Evolutionary conservation across 495 filamentous ascomycete species (phyloP), one percentile per base, ranked within the genome.

Genomic region (Penicillium salamii): DNA sequence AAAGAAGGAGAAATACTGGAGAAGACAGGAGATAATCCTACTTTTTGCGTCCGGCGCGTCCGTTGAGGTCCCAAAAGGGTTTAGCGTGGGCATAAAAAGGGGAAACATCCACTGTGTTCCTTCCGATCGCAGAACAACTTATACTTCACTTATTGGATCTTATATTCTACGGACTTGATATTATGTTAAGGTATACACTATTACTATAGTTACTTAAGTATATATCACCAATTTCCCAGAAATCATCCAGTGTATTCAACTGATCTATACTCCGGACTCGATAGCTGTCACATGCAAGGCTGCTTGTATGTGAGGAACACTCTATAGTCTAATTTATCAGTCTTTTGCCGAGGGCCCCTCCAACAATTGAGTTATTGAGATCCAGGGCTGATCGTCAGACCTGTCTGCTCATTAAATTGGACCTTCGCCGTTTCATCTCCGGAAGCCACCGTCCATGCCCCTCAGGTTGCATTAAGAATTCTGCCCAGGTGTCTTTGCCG

Each of bases 41-140:
- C 58, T 59, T 56, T 56, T 66, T 55, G 52, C 49, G 53, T 55
- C 61, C 65, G 67, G 58, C 58, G 62, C 55, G 61, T 65, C 66
- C 67, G 63, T 49, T 46, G 52, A 32, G 31, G 12, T 36, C 54
- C 66, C 49, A 53, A 67, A 57, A 7, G 15, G 62, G 66, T 31
- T 39, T 67, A 69, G 68, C 55, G 59, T 45, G 15, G 34, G 21
- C 42, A 38, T 37, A 62, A 69, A 68, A 66, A 58, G 65, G 67
- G 66, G 63, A 50, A n/a, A 46, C 31, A 48, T 46, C 54, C 31
- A 36, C 37, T 39, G n/a, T n/a, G n/a, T n/a, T 17, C 52, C 42
- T 46, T 57, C 50, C 54, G 50, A 48, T 54, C 31, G 45, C 45
- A 48, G 19, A 32, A 34, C n/a, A n/a, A n/a, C n/a, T n/a, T n/a